These are phyloP conservation scores for Acer negundo DNA, from an alignment of 345 rosid species.

Conservation along the genomic window DNA sequence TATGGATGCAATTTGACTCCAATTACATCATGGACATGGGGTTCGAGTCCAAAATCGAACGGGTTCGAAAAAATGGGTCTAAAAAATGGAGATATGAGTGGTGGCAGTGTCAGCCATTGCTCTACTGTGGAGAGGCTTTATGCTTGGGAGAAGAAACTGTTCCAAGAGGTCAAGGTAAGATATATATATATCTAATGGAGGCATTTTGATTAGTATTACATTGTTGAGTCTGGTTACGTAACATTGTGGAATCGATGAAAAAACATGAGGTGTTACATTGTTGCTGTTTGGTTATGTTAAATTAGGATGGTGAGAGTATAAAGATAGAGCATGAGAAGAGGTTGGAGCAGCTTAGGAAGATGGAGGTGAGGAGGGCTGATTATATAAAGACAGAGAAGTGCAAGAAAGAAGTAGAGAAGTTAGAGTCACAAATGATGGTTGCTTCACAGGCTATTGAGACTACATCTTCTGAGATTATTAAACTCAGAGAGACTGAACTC, in stretches of 20 bases:
- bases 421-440: constrained; percentile 85
- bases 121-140: constrained; percentile 83
- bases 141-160: constrained; percentile 98
- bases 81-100: constrained; percentile 13
- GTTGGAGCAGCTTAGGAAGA: constrained; percentile 69
- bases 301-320: constrained; percentile 62
- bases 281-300: background rate
- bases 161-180: constrained; percentile 85
- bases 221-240: too few relatives aligned
- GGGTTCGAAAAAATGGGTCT: constrained; percentile 38
- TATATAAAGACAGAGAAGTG: constrained; percentile 80
- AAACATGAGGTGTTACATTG: too few relatives aligned
- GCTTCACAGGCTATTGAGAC: constrained; percentile 81
- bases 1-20: constrained; percentile 68
- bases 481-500: constrained; percentile 77
- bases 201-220: too few relatives aligned
- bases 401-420: constrained; percentile 79
- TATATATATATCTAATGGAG: too few relatives aligned
- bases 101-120: constrained; percentile 51
- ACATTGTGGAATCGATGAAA: too few relatives aligned
- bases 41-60: constrained; percentile 55
- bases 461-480: constrained; percentile 78
- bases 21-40: constrained; percentile 63
- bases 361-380: constrained; percentile 84
- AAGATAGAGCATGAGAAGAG: constrained; percentile 88